Evolutionary conservation across 2,329 filamentous ascomycete species (phyloP), one percentile per base, ranked within the genome.

Genomic region (Microcera coccophila): DNA sequence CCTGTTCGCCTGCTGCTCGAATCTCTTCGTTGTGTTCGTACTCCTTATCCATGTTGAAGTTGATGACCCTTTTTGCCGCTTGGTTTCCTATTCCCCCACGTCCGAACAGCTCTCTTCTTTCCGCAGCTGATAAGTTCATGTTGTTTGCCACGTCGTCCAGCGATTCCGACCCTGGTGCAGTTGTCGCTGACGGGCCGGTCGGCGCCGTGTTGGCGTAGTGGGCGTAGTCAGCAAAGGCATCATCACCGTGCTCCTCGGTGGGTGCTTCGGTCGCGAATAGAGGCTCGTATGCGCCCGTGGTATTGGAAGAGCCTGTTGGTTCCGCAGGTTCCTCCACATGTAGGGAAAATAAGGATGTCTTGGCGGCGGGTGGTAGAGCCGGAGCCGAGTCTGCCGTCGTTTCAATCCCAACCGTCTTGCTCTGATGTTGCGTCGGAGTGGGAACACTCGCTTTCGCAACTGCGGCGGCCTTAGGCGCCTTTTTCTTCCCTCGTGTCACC

Each of bases 11-110:
- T 38, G 79, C 71, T 15, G 82, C 78, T 10, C 88, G 79, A 17
- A 94, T 62, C 53, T 76, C 75, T 67, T 95, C 87, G 64, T 97
- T 97, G 57, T 86, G 81, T 18, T 77, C 79, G 64, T 97, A 97
- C 68, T 96, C 90, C 44, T 74, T 71, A 62, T 94, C 89, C 52
- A 89, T 90, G 68, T 95, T 88, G 76, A 96, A 95, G 58, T 85
- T 90, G 50, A 90, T 76, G 28, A 95, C 76, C 33, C 79, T 82
- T n/a, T 78, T 71, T 7, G 63, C 57, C 14, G 59, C 55, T 31
- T 60, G 60, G 22, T 62, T 62, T 34, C 62, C 55, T 20, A 51
- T 59, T 17, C 74, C 74, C 17, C 65, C 64, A 4, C 90, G 85
- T 1, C 91, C 91, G 60, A 97, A 91, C 3, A 97, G 79, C 61